Percentiles rank a stretch among this genome's conserved stretches.
Conservation (phyloP, 768 basidiomycete genomes). For the Chalciporus piperatus region DNA sequence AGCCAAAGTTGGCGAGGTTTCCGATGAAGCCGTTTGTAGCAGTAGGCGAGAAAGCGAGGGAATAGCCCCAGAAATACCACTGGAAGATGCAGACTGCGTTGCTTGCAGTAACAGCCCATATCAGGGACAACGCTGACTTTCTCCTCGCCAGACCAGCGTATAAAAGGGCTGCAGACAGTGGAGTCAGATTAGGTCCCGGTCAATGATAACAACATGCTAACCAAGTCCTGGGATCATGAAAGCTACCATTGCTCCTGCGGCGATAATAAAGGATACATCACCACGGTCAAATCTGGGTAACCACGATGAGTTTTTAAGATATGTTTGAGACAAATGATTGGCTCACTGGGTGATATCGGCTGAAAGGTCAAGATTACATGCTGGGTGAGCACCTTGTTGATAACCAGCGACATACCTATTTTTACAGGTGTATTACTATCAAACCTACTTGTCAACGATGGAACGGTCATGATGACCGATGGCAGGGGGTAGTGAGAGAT, state of each 20-base stretch:
- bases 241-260: slow-evolving; percentile 66
- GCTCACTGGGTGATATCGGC: slow-evolving; percentile 30
- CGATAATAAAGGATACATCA: slow-evolving; percentile 67
- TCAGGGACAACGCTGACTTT: slow-evolving; percentile 68
- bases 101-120: slow-evolving; percentile 70
- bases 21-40: slow-evolving; percentile 77
- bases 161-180: slow-evolving; percentile 51
- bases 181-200: not conserved
- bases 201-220: slow-evolving; percentile 23
- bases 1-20: slow-evolving; percentile 75
- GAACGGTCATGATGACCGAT: slow-evolving; percentile 7
- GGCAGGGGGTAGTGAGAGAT: not conserved
- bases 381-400: slow-evolving; percentile 3
- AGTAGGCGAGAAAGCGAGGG: slow-evolving; percentile 76
- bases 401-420: slow-evolving; percentile 2
- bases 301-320: slow-evolving; percentile 4
- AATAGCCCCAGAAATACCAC: slow-evolving; percentile 85
- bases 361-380: slow-evolving; percentile 9
- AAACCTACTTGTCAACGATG: slow-evolving; percentile 15
- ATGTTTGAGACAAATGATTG: slow-evolving; percentile 1
- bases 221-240: slow-evolving; percentile 80
- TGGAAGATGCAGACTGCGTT: slow-evolving; percentile 78
- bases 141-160: slow-evolving; percentile 71
- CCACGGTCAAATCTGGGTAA: slow-evolving; percentile 60
- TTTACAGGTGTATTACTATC: not conserved